These are phyloP conservation scores for Scedosporium minutisporum DNA, from an alignment of 2,329 filamentous ascomycete genomes.

Conservation along the genomic window DNA sequence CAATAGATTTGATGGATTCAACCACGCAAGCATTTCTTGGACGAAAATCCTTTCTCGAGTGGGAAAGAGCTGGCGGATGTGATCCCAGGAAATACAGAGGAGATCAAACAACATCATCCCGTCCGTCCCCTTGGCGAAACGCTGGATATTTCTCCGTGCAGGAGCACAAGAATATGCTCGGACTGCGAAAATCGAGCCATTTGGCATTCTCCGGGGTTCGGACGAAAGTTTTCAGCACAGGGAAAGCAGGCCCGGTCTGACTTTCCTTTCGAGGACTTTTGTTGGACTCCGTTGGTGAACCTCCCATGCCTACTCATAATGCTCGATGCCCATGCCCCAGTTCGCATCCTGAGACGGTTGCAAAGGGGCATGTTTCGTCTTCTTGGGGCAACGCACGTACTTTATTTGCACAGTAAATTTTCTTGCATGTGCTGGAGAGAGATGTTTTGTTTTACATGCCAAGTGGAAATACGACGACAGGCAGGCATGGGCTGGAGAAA, in stretches of 20 bases:
- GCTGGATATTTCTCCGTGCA: not conserved
- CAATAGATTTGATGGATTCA: not conserved
- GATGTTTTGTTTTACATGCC: not conserved
- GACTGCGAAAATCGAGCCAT: not conserved
- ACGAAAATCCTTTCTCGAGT: not conserved
- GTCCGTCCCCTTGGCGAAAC: not conserved
- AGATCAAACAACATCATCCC: not conserved
- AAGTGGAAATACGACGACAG: not conserved
- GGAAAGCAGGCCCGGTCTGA: not conserved
- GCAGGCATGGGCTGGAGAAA: not conserved
- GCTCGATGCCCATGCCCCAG: not conserved
- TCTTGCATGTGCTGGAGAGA: not conserved
- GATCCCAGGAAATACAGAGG: not conserved
- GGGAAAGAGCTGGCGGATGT: not conserved
- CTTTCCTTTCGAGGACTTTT: not conserved
- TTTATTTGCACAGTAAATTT: not conserved
- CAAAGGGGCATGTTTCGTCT: not conserved
- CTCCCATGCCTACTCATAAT: not conserved
- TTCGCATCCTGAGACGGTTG: not conserved
- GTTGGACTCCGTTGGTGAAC: not conserved
- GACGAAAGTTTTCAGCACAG: not conserved
- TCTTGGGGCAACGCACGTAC: not conserved
- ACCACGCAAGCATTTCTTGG: not conserved
- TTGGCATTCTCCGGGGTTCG: not conserved
- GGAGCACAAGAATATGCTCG: not conserved